Base-by-base conservation (phyloP, 352 stramenopile species). In the Phytophthora pseudosyringae region DNA sequence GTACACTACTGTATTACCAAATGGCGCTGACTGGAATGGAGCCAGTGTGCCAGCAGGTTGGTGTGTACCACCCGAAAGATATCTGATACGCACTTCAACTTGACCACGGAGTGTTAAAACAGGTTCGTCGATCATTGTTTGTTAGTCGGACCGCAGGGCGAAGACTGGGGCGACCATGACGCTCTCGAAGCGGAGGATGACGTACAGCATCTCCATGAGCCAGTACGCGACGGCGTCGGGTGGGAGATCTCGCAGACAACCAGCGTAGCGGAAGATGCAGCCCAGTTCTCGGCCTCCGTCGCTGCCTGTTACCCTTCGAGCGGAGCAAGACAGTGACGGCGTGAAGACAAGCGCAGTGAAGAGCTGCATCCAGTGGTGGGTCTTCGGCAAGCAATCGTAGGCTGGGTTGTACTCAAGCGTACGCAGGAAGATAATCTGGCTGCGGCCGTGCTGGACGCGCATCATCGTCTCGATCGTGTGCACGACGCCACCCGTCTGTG, bases 191-290 rank as follows among this genome's bases (percentile, higher is more conserved):
- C 72, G 72, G 38, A 83, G 58, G 41, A 79, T 53, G 4, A 81
- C 60, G 46, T 72, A 84, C 13, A 84, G 43, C 53, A 80, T 76
- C 65, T 84, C 76, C 51, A 76, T 66, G 46, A 84, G 61, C 76
- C 76, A 81, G 40, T 71, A 80, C 29, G 69, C 63, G 11, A 75
- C 43, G 16, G 79, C 63, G 1, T 51, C 35, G 7, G 63, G 56
- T 13, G 64, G 57, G 3, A 73, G 64, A 18, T 70, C 49, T 39
- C 46, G 28, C 13, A 80, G 57, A 41, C 36, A 63, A 29, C 73
- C 63, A 29, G 62, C 73, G 59, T 78, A 82, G 10, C 67, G 67
- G 18, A 81, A 80, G 8, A 67, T 45, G 40, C 63, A 78, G 3
- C 72, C 52, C 26, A 28, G 45, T 9, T 59, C 63, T 54, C 28